Base-by-base conservation (phyloP, 2,329 filamentous ascomycete species). In the Fusarium sp. region DNA sequence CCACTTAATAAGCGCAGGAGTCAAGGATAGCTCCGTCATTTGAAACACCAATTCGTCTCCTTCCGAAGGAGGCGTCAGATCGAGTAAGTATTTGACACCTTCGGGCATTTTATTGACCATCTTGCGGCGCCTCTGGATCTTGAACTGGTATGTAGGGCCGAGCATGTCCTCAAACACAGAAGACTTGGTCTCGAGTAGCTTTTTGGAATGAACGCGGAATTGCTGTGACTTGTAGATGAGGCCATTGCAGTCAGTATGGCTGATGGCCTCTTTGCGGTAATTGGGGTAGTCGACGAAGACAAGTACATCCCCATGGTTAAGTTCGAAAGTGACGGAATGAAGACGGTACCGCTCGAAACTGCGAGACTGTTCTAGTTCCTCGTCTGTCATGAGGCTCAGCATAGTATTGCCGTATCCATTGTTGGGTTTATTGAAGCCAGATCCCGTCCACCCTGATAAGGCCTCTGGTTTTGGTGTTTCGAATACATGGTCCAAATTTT, bases 1-100 rank as follows among this genome's bases (percentile, higher is more conserved):
- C 89, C 89, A 91, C 16, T 81, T 80, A 30, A 83, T 82, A 34
- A 91, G 81, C 1, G 84, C 84, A 5, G 80, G 76, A 0, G 88
- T 85, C 54, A 89, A 84, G 13, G 84, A 89, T 13, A 91, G 72
- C 59, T 88, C 84, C 1, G 86, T 86, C 59, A 89, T 81, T 61
- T 87, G 80, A 26, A 86, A 84, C 2, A 89, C 85, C 11, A 88
- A 83, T 13, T 90, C 89, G 3, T 91, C 88, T 2, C 88, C 90
- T 72, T 90, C 85, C 0, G 78, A 77, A 0, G 86, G 83, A 0
- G 89, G 89, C 0, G 88, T 91, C 13, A 92, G 80, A 68, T 92
- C 89, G 36, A 92, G 71, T 18, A 91, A 78, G 67, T 86, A 91
- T 59, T 83, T 83, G 72, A 91, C 78, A 1, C 82, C 84, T 4